Evolutionary conservation across 2,329 filamentous ascomycete species (phyloP).

Genomic region (Fusarium sp.): DNA sequence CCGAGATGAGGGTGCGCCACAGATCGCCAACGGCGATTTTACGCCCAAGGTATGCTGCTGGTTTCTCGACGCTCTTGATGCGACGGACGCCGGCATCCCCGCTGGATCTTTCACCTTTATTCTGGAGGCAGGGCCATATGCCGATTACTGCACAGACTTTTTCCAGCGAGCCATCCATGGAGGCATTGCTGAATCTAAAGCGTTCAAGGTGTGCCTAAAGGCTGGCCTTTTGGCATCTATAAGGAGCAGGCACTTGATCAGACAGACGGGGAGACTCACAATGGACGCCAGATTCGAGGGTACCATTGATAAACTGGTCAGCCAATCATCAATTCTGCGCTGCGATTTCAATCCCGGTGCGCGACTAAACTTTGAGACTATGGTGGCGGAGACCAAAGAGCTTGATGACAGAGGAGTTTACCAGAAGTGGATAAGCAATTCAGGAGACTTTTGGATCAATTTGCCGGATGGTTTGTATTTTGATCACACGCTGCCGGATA

Average conservation of each 20-base stretch:
- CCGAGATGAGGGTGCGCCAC: not conserved
- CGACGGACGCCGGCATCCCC: not conserved
- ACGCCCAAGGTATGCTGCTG: not conserved
- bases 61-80: not conserved
- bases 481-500: rapidly evolving
- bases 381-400: not conserved
- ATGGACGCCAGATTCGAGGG: not conserved
- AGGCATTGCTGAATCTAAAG: not conserved
- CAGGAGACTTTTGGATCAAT: rapidly evolving
- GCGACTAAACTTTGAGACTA: not conserved
- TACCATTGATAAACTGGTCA: rapidly evolving
- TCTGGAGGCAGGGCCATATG: not conserved
- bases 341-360: not conserved
- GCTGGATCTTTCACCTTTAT: not conserved
- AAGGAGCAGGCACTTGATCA: rapidly evolving
- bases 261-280: not conserved
- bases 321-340: not conserved
- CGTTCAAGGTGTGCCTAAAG: too few relatives aligned
- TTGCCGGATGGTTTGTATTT: not conserved
- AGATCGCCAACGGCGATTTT: rapidly evolving
- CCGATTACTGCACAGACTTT: not conserved
- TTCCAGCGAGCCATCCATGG: not conserved
- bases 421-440: rapidly evolving
- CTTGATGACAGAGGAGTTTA: rapidly evolving
- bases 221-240: not conserved